Evolutionary conservation across 2,329 filamentous ascomycete species (phyloP), one percentile per base, ranked within the genome.

Genomic region (Dothideomycetes sp.): DNA sequence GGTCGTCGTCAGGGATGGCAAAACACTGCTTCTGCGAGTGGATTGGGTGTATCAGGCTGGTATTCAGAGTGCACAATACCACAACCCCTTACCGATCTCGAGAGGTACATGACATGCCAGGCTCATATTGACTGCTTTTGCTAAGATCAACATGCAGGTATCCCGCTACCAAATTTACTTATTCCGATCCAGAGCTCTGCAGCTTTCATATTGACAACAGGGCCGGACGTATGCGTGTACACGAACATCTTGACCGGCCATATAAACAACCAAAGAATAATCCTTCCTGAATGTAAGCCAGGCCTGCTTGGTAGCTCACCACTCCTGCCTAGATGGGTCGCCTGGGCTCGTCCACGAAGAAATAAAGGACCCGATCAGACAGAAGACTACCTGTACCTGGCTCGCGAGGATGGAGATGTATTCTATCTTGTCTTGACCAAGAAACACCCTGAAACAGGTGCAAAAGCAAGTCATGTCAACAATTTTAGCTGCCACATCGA

Each of bases 401-500:
- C 82, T 9, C 77, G 88, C 40, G 89, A 96, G 61, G 89, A 96
- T 54, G 91, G 91, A 3, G 66, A 79, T 36, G 71, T 95, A 8
- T 73, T 79, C 39, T 84, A 81, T 47, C 61, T 89, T 4, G 79
- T 86, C 48, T 76, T 85, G 43, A 73, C 75, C 32, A 69, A 70
- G 22, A 57, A 65, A 36, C 59, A 61, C 4, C 66, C 46, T 72
- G 69, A 34, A 65, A 74, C 40, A 52, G 48, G 57, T 79, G 38
- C 31, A 66, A 71, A 39, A 69, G 72, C 34, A 68, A 51, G 43
- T 29, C 38, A 72, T 39, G 69, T 84, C 42, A 81, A 82, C 5
- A 70, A 71, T 37, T 77, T 84, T 47, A 70, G 74, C 38, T 82
- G 81, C 51, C 84, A 83, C 44, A 81, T 94, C 34, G 82, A 86